Evolutionary conservation across 805 yeast species (phyloP).

Genomic region (Kodamaea kakaduensis): DNA sequence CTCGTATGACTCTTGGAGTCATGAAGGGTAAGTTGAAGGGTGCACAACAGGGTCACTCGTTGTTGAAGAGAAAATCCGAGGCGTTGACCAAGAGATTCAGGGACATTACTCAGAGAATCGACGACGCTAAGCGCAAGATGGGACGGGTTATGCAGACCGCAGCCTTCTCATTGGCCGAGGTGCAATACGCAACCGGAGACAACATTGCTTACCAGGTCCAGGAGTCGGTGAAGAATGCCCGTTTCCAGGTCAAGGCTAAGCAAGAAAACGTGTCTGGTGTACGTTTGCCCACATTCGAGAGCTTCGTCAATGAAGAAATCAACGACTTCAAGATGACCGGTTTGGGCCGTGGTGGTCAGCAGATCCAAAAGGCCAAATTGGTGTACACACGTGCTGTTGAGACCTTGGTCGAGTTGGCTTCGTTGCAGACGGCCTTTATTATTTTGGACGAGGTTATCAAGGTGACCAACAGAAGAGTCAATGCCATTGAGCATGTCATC

Average conservation of each 20-base stretch:
- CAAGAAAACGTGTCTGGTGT: slow-evolving; percentile 98
- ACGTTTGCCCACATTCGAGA: slow-evolving; percentile 86
- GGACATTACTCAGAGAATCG: slow-evolving; percentile 90
- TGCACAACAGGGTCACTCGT: slow-evolving; percentile 93
- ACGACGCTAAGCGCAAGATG: slow-evolving; percentile 94
- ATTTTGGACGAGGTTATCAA: slow-evolving; percentile 96
- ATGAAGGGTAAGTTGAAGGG: slow-evolving; percentile 97
- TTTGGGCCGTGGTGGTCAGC: slow-evolving; percentile 97
- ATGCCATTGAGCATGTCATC: slow-evolving; percentile 96
- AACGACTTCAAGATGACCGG: slow-evolving; percentile 97
- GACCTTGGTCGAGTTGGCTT: slow-evolving; percentile 91
- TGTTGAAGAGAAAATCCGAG: slow-evolving; percentile 92
- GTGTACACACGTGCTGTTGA: slow-evolving; percentile 97
- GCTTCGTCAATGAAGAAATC: slow-evolving; percentile 74
- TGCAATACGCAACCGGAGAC: slow-evolving; percentile 95
- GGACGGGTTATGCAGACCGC: slow-evolving; percentile 98
- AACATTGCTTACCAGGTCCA: slow-evolving; percentile 94
- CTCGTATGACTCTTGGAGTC: slow-evolving; percentile 92
- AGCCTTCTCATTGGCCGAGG: slow-evolving; percentile 95
- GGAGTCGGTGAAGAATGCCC: slow-evolving; percentile 85
- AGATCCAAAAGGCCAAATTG: slow-evolving; percentile 88
- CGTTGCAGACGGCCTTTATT: slow-evolving; percentile 93
- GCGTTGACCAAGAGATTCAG: slow-evolving; percentile 95
- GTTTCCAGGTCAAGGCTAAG: slow-evolving; percentile 85
- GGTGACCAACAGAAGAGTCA: slow-evolving; percentile 96